Base-by-base conservation (phyloP, 139 green algal species). In the Auxenochlorella pyrenoidosa region DNA sequence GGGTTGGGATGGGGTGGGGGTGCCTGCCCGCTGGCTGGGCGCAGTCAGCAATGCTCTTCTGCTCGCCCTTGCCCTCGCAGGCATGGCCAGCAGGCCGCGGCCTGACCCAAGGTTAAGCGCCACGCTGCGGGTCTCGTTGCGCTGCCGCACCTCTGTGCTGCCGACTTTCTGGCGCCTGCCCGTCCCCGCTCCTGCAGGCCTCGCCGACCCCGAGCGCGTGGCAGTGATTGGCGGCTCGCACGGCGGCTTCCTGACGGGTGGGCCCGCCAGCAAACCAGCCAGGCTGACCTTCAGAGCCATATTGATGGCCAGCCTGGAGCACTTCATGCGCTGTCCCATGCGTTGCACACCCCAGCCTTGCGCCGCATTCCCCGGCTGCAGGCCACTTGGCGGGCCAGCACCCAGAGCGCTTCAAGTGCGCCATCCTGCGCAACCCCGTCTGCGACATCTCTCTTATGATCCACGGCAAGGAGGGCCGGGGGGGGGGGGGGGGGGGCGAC, bases 341-440 rank as follows among this genome's bases (percentile, higher is more conserved):
- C 47, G 47, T 54, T 54, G 8, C 47, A 10, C 47, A 54, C 6
- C 10, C 8, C 47, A 54, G 47, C 47, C 10, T 54, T 18, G 47
- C 47, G 10, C 47, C 8, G 8, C 10, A 54, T 54, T 6, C 47
- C 47, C 47, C 47, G 54, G 18, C 54, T 24, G 54, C 54, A 63
- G 68, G 89, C 19, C 94, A 99, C 89, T 91, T 99, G 47, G 63
- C 98, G 63, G 97, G 97, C 16, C 96, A 98, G 94, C 88, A 97
- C 86, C 93, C 95, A 0, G 84, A 80, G 0, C 59, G 54, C 47
- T 98, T 97, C 91, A 90, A 88, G n/a, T 91, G 86, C 5, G 97
- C 90, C 30, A 87, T 98, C 41, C 91, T 98, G 86, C 94, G 96
- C 78, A 99, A 99, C 91, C 97, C 97, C 5, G 97, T 99, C 34